Conservation (phyloP, 164 flowering plant genomes). For the Tetrastigma voinierianum region DNA sequence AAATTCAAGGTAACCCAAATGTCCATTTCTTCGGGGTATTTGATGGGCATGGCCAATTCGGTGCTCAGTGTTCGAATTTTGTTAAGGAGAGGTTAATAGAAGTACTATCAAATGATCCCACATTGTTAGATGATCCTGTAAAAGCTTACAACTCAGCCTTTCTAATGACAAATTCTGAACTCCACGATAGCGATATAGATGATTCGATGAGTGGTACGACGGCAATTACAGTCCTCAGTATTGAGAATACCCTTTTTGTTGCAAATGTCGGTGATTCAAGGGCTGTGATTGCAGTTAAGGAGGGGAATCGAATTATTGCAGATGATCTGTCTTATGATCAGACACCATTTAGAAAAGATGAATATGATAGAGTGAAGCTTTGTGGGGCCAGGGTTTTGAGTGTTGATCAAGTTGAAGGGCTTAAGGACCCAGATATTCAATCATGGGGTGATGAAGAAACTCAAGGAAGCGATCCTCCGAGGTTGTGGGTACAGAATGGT, state of each 20-base stretch:
- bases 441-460: slow-evolving; percentile 89
- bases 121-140: slow-evolving; percentile 67
- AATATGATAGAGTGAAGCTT: slow-evolving; percentile 77
- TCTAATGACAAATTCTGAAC: slow-evolving; percentile 51
- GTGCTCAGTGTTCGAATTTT: slow-evolving; percentile 77
- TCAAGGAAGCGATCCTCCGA: slow-evolving; percentile 87
- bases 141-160: slow-evolving; percentile 73
- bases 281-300: slow-evolving; percentile 74
- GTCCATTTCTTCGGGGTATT: slow-evolving; percentile 96
- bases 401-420: slow-evolving; percentile 87
- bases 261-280: slow-evolving; percentile 98
- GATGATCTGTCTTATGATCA: slow-evolving; percentile 79
- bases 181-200: slow-evolving; percentile 76
- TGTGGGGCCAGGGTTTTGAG: slow-evolving; percentile 95
- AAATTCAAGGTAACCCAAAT: slow-evolving; percentile 79
- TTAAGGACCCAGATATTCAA: slow-evolving; percentile 78
- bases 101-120: slow-evolving; percentile 46
- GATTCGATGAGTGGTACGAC: slow-evolving; percentile 98
- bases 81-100: slow-evolving; percentile 74
- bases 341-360: slow-evolving; percentile 91
- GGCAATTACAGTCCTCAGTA: slow-evolving; percentile 79
- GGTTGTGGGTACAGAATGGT: slow-evolving; percentile 89
- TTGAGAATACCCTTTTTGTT: slow-evolving; percentile 67
- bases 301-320: slow-evolving; percentile 57
- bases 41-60: slow-evolving; percentile 94